Evolutionary conservation across 179 eudicot genomes (phyloP).

Genomic region (Nepenthes alata): DNA sequence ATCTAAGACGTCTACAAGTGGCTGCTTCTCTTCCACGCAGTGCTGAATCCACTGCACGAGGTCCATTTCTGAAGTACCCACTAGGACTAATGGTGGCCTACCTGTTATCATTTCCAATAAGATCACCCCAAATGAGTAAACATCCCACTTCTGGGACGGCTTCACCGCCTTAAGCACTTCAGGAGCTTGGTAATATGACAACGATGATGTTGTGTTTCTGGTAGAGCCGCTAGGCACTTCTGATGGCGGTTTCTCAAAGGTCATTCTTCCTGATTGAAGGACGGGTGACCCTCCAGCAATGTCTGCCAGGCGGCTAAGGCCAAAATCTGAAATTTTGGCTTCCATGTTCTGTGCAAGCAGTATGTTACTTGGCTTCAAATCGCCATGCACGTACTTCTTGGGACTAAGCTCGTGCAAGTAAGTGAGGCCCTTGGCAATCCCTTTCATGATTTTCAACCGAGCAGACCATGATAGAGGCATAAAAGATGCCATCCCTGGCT

Average conservation of each 20-base stretch:
- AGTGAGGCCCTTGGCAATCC: slow-evolving; percentile 67
- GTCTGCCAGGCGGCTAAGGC: slow-evolving; percentile 88
- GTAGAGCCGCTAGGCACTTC: slow-evolving; percentile 34
- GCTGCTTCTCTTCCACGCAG: slow-evolving; percentile 73
- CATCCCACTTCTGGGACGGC: slow-evolving; percentile 97
- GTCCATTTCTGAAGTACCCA: slow-evolving; percentile 52
- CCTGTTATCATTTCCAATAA: slow-evolving; percentile 69
- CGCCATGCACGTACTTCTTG: slow-evolving; percentile 91
- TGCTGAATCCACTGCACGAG: slow-evolving; percentile 74
- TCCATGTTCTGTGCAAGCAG: slow-evolving; percentile 63
- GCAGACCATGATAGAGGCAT: slow-evolving; percentile 64
- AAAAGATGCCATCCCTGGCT: slow-evolving; percentile 49
- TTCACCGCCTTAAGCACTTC: slow-evolving; percentile 71
- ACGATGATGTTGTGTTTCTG: slow-evolving; percentile 15
- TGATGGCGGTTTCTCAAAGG: slow-evolving; percentile 40
- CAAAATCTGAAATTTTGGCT: slow-evolving; percentile 77
- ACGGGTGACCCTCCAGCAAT: slow-evolving; percentile 74
- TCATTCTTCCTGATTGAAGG: slow-evolving; percentile 48
- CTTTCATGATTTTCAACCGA: slow-evolving; percentile 57
- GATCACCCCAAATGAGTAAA: slow-evolving; percentile 82
- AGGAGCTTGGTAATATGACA: slow-evolving; percentile 69
- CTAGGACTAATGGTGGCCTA: slow-evolving; percentile 44
- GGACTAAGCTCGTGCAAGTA: slow-evolving; percentile 90
- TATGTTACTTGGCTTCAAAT: slow-evolving; percentile 71
- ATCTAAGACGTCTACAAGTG: slow-evolving; percentile 66